phyloP scores from a whole-genome alignment of 2,329 filamentous ascomycete genomes.

The Fusarium camptoceras region DNA sequence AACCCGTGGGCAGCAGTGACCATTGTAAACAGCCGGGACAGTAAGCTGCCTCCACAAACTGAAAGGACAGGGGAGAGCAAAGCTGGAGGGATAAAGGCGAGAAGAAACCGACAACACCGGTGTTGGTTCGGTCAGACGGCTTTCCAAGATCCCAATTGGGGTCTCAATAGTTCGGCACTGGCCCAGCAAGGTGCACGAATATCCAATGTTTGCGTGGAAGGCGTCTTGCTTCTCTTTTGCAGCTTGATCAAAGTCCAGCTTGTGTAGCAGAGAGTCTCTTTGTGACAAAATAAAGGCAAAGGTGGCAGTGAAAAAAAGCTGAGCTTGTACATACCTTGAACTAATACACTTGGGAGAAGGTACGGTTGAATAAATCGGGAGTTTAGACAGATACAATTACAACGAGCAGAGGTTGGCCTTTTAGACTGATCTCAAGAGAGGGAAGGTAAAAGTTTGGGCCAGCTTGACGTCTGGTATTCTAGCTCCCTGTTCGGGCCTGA shows the following conservation, averaged over 20 bases:
- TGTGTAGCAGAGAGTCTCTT: constrained; percentile 23
- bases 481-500: constrained; percentile 49
- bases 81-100: constrained; percentile 11
- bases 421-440: constrained; percentile 46
- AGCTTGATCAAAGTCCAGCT: constrained; percentile 13
- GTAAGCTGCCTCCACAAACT: constrained; percentile 38
- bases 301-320: constrained; percentile 18
- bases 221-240: constrained; percentile 19
- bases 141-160: constrained; percentile 38
- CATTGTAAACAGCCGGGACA: constrained; percentile 25
- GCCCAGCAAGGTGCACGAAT: constrained; percentile 11
- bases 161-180: constrained; percentile 18
- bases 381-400: constrained; percentile 33
- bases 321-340: constrained; percentile 43
- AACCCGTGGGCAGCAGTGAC: constrained; percentile 38
- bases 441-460: constrained; percentile 48
- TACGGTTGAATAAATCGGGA: constrained; percentile 30
- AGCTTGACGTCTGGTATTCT: constrained; percentile 34
- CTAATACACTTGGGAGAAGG: constrained; percentile 36
- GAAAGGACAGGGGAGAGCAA: constrained; percentile 27
- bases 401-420: constrained; percentile 42
- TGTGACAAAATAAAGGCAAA: constrained; percentile 30
- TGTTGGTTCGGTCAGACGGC: constrained; percentile 27
- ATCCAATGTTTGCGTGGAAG: constrained; percentile 27
- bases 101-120: constrained; percentile 26